These are phyloP conservation scores for Luffa acutangula DNA, from an alignment of 306 rosid species.

Conservation along the genomic window DNA sequence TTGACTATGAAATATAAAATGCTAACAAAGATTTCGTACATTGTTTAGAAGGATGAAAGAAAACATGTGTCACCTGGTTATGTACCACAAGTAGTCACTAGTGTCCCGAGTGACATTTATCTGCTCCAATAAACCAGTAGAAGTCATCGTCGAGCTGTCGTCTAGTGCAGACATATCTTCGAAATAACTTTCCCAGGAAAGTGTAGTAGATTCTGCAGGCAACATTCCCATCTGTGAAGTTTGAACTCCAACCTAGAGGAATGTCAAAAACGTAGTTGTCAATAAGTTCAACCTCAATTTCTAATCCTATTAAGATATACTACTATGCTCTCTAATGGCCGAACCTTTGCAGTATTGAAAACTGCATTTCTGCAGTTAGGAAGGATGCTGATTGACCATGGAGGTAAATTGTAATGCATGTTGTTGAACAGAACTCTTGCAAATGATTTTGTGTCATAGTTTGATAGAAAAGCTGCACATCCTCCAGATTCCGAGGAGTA, in stretches of 20 bases:
- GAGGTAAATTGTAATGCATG: constrained; percentile 90
- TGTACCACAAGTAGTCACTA: constrained; percentile 95
- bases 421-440: constrained; percentile 79
- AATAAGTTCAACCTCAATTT: neutral
- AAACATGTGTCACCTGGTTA: constrained; percentile 46
- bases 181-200: constrained; percentile 74
- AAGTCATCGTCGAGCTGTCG: constrained; percentile 41
- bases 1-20: neutral
- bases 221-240: constrained; percentile 85
- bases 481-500: constrained; percentile 74
- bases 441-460: constrained; percentile 56
- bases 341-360: constrained; percentile 86
- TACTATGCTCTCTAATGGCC: constrained; percentile 7
- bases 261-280: neutral
- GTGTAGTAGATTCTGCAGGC: constrained; percentile 45
- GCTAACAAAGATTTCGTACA: neutral
- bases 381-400: constrained; percentile 95
- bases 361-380: constrained; percentile 87
- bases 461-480: constrained; percentile 91
- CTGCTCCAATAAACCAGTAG: constrained; percentile 86
- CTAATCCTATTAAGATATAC: neutral
- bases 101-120: constrained; percentile 77
- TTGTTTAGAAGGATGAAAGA: constrained; percentile 4
- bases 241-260: constrained; percentile 81
- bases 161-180: constrained; percentile 63